Conservation (phyloP, 2,329 filamentous ascomycete species). For the Teratosphaeria destructans region DNA sequence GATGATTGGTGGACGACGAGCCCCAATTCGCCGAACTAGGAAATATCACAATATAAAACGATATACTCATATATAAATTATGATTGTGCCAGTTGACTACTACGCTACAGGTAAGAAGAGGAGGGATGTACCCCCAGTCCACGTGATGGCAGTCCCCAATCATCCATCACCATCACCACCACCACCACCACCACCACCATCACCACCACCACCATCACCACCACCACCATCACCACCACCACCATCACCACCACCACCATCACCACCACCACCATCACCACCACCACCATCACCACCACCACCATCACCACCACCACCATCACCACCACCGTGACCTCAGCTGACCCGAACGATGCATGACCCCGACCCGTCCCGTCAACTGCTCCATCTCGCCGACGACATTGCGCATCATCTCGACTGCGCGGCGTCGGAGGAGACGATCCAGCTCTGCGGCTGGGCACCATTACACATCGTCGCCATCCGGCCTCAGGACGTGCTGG, state of each 20-base stretch:
- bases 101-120: no score
- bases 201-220: not conserved
- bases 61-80: no score
- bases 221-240: not conserved
- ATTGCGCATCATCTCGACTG: slow-evolving; percentile 1
- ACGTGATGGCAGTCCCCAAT: no score
- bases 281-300: not conserved
- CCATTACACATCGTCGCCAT: slow-evolving; percentile 26
- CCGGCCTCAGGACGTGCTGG: slow-evolving; percentile 43
- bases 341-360: not conserved
- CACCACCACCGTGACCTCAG: not conserved
- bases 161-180: not conserved
- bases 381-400: not conserved
- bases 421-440: slow-evolving; percentile 13
- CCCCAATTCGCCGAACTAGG: no score
- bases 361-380: not conserved
- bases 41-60: no score
- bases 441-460: slow-evolving; percentile 33
- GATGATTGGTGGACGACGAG: not conserved
- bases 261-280: not conserved
- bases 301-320: not conserved
- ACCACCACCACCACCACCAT: not conserved
- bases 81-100: no score
- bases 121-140: no score
- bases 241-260: not conserved